Conservation (phyloP, 2,329 filamentous ascomycete genomes). For the Zymoseptoria passerinii region DNA sequence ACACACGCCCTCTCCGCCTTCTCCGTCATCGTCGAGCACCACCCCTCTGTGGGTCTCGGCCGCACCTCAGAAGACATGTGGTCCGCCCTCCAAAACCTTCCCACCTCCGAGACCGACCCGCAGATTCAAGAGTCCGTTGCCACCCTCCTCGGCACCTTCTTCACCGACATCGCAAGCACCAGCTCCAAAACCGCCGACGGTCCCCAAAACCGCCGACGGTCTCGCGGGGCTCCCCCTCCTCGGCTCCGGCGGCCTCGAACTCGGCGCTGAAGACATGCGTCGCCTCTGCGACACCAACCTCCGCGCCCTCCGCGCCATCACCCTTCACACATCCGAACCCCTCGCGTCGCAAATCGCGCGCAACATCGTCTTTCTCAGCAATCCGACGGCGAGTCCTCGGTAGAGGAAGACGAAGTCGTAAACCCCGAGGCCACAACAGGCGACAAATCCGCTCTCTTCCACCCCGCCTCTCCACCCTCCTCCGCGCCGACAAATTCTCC, state of each 20-base stretch:
- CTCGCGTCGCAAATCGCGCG: conserved; percentile 72
- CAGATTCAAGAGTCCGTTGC: conserved; percentile 71
- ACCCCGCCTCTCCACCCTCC: conserved; percentile 60
- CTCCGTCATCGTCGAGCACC: conserved; percentile 57
- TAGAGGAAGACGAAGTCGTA: no score
- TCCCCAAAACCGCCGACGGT: conserved; percentile 38
- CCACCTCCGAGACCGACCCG: conserved; percentile 59
- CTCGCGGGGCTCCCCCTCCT: conserved; percentile 52
- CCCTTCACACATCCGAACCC: conserved; percentile 53
- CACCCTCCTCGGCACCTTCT: conserved; percentile 65
- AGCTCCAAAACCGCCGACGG: conserved; percentile 44
- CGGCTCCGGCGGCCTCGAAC: conserved; percentile 61
- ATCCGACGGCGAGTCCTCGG: no score
- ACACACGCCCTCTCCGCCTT: conserved; percentile 65
- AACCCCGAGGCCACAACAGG: no score
- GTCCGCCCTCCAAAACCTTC: conserved; percentile 57
- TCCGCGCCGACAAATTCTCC: conserved; percentile 58
- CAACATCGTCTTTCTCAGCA: conserved; percentile 69
- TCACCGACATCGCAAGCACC: conserved; percentile 66
- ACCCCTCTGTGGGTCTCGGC: conserved; percentile 57
- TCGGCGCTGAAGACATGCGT: conserved; percentile 58
- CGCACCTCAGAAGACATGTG: conserved; percentile 58
- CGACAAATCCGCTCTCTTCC: conserved; percentile 69
- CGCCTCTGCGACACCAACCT: conserved; percentile 50
- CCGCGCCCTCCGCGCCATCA: conserved; percentile 52